phyloP scores from a whole-genome alignment of 2,329 filamentous ascomycete genomes.

The Cytospora mali region DNA sequence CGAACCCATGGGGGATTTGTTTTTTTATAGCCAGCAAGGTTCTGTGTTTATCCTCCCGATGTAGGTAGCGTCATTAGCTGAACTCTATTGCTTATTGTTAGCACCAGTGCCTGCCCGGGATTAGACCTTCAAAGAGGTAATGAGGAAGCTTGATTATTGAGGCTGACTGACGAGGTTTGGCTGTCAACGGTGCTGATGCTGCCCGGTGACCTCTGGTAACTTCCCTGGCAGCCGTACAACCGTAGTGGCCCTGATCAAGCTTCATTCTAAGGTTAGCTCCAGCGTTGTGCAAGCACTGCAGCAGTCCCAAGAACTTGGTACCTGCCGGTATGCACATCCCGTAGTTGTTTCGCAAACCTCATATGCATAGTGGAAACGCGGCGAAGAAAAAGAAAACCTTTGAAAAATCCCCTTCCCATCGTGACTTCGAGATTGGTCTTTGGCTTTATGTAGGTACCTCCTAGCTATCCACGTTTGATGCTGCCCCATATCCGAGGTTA shows the following conservation, averaged over 20 bases:
- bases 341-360: background rate
- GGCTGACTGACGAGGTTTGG: background rate
- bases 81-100: constrained; percentile 6
- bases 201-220: too few relatives aligned
- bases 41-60: constrained; percentile 8
- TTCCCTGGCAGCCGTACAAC: too few relatives aligned
- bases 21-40: constrained; percentile 18
- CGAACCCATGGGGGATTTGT: constrained; percentile 7
- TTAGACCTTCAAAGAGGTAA: background rate
- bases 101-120: background rate
- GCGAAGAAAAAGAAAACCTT: constrained; percentile 14
- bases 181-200: background rate
- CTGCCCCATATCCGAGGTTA: background rate
- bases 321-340: background rate
- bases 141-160: background rate
- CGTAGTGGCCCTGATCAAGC: background rate
- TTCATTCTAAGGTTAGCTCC: background rate
- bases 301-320: background rate
- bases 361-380: background rate
- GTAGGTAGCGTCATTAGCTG: constrained; percentile 20
- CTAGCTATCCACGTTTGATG: background rate
- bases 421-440: background rate
- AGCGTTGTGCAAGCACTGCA: background rate
- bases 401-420: constrained; percentile 10
- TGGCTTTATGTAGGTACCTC: background rate